A percentile compares a stretch with the other conserved stretches of the same genome.
Conservation (phyloP, 345 rosid species). For the Camelina sativa region DNA sequence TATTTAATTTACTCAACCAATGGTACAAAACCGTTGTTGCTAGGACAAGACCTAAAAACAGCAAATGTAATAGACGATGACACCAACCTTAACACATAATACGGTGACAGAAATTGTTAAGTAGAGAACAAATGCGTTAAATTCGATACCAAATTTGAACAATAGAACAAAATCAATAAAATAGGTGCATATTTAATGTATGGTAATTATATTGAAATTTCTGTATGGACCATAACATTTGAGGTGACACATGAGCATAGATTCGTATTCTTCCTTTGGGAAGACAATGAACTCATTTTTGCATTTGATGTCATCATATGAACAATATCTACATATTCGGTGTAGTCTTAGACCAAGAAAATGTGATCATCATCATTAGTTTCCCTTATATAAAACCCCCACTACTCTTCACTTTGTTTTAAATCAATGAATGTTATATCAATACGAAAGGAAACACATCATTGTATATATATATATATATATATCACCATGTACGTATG, state of each 20-base stretch:
- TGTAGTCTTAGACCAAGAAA: conserved; percentile 24
- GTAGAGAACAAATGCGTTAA: conserved; percentile 24
- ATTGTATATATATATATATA: too few relatives aligned
- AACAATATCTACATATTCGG: conserved; percentile 33
- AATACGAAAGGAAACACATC: conserved; percentile 2
- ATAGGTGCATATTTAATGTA: conserved; percentile 16
- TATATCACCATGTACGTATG: not conserved
- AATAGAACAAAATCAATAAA: conserved; percentile 20
- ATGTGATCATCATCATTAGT: conserved; percentile 29
- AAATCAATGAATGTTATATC: conserved; percentile 25
- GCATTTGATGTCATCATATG: conserved; percentile 46
- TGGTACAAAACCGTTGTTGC: not conserved
- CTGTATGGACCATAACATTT: conserved; percentile 33
- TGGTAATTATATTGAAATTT: conserved; percentile 7
- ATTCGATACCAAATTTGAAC: conserved; percentile 21
- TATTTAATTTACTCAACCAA: not conserved
- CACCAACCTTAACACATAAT: conserved; percentile 33
- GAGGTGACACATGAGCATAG: conserved; percentile 34
- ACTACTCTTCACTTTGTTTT: conserved; percentile 13
- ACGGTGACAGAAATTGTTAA: conserved; percentile 9
- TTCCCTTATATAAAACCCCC: conserved; percentile 25
- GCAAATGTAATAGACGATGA: conserved; percentile 32
- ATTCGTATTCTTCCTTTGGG: conserved; percentile 39
- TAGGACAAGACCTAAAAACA: conserved; percentile 10
- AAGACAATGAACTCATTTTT: conserved; percentile 45